Conservation (phyloP, 176 grass and related monocot genomes). For the Triticum urartu region DNA sequence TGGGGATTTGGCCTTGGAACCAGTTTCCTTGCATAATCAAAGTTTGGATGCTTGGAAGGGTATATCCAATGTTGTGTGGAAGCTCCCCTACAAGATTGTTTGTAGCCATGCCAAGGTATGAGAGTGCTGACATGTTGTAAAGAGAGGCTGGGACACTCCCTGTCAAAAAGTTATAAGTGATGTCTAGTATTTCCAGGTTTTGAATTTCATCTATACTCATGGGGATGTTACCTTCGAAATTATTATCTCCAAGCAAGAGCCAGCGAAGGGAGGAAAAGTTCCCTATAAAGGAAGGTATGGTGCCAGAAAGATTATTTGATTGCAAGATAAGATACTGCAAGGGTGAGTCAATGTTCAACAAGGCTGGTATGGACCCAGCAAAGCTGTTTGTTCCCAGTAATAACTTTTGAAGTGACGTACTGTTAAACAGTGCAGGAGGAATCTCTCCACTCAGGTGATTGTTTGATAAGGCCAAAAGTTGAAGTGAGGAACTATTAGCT, state of each 20-base stretch:
- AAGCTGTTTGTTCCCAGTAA: conserved; percentile 3
- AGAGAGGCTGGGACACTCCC: conserved; percentile 20
- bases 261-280: conserved; percentile 27
- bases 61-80: conserved; percentile 3
- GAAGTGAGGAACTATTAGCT: neutral
- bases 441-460: conserved; percentile 39
- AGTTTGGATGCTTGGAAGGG: conserved; percentile 28
- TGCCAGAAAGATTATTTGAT: conserved; percentile 32
- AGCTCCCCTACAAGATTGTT: conserved; percentile 26
- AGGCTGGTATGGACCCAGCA: neutral
- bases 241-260: conserved; percentile 28
- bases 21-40: conserved; percentile 10
- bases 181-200: neutral
- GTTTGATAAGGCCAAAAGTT: neutral
- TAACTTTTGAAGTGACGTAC: neutral
- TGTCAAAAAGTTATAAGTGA: neutral
- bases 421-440: conserved; percentile 19
- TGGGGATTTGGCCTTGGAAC: conserved; percentile 23
- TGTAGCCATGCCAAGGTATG: neutral
- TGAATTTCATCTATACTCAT: neutral
- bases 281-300: conserved; percentile 35
- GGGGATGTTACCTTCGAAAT: neutral
- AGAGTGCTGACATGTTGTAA: conserved; percentile 40
- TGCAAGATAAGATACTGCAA: conserved; percentile 18
- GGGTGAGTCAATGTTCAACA: neutral